These are phyloP conservation scores for Dendrocalamus latiflorus DNA, from an alignment of 202 grass and related monocot genomes.

Conservation along the genomic window DNA sequence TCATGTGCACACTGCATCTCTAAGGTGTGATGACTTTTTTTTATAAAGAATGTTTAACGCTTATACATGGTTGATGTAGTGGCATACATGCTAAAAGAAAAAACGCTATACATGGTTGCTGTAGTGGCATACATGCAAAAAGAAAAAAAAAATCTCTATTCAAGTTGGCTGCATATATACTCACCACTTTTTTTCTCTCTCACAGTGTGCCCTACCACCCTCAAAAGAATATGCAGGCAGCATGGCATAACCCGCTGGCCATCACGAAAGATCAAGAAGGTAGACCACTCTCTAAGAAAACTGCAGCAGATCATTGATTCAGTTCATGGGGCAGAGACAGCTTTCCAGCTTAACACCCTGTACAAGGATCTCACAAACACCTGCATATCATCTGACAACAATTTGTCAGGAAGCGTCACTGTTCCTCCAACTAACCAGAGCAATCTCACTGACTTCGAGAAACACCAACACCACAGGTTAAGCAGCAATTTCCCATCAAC, in stretches of 20 bases:
- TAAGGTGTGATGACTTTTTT: neutral
- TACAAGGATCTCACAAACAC: constrained; percentile 76
- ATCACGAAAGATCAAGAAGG: constrained; percentile 92
- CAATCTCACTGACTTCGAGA: constrained; percentile 34
- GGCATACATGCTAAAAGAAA: neutral
- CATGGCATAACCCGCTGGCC: constrained; percentile 94
- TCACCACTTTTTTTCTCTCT: constrained; percentile 37
- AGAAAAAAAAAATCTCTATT: neutral
- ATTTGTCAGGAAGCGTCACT: constrained; percentile 42
- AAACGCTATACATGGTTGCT: neutral
- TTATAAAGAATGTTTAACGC: constrained; percentile 3
- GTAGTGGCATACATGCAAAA: constrained; percentile 1
- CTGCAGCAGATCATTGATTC: constrained; percentile 88
- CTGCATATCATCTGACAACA: constrained; percentile 50
- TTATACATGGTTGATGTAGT: constrained; percentile 7
- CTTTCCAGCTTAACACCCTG: constrained; percentile 63
- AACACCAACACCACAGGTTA: constrained; percentile 34
- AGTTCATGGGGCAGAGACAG: constrained; percentile 73
- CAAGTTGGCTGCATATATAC: neutral
- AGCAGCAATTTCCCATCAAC: constrained; percentile 37
- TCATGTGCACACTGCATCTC: constrained; percentile 10
- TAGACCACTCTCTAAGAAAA: constrained; percentile 89
- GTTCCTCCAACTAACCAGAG: constrained; percentile 37
- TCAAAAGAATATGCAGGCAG: constrained; percentile 98
- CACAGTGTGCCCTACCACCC: constrained; percentile 89